phyloP scores from a whole-genome alignment of 768 basidiomycete genomes.

The Mycena olivaceomarginata region DNA sequence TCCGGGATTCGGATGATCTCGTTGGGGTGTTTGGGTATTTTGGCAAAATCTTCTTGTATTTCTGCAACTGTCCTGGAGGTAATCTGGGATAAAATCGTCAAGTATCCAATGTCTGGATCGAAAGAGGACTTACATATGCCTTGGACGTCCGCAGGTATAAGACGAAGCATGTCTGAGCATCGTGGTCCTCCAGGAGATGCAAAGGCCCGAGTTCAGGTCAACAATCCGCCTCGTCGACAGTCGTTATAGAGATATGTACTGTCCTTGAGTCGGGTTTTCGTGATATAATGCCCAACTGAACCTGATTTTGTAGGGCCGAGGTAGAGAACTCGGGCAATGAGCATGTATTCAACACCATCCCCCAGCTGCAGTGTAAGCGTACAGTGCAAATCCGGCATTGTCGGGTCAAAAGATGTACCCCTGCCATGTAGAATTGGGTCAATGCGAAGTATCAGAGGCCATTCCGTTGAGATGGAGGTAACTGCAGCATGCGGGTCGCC shows the following conservation, averaged over 20 bases:
- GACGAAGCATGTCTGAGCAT: slow-evolving; percentile 3
- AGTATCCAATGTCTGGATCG: no score
- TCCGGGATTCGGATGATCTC: no score
- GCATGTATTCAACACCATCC: neutral
- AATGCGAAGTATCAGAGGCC: slow-evolving; percentile 21
- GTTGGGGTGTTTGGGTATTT: no score
- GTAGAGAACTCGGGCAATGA: neutral
- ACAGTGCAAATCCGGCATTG: neutral
- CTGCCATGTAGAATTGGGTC: neutral
- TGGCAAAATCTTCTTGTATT: no score
- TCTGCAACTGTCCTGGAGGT: no score
- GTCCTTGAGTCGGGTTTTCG: slow-evolving; percentile 3
- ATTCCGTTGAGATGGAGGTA: slow-evolving; percentile 20
- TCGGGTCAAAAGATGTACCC: neutral
- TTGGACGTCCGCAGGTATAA: slow-evolving; percentile 11
- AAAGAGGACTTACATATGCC: neutral
- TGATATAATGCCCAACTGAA: slow-evolving; percentile 12
- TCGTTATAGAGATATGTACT: slow-evolving; percentile 25
- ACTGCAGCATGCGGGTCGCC: neutral
- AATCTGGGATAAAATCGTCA: no score
- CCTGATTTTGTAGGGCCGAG: neutral
- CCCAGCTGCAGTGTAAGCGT: neutral
- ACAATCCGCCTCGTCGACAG: neutral
- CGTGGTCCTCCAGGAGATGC: slow-evolving; percentile 5
- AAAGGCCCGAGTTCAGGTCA: slow-evolving; percentile 19